These are phyloP conservation scores for Papiliotrema flavescens DNA, from an alignment of 1,284 basidiomycete species.

Conservation along the genomic window DNA sequence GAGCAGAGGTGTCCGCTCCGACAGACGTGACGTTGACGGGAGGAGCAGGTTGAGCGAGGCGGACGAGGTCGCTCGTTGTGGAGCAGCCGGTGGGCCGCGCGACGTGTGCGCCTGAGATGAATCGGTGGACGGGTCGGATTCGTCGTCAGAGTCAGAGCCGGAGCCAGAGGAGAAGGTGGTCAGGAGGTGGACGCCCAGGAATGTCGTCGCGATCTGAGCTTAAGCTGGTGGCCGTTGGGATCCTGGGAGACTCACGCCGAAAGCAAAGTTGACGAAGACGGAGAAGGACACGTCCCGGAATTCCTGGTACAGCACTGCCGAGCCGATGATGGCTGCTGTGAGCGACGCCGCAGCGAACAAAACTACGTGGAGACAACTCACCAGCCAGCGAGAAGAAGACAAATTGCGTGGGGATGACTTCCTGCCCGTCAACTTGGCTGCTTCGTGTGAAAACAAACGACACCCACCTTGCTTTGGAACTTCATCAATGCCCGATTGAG, in stretches of 20 bases:
- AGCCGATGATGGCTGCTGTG: slow-evolving; percentile 84
- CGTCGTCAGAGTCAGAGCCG: slow-evolving; percentile 4
- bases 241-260: slow-evolving; percentile 51
- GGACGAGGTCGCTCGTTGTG: not conserved
- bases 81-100: not conserved
- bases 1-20: slow-evolving; percentile 26
- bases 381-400: slow-evolving; percentile 61
- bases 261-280: slow-evolving; percentile 59
- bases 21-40: slow-evolving; percentile 13
- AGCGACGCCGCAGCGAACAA: slow-evolving; percentile 53
- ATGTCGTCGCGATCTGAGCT: slow-evolving; percentile 57
- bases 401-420: slow-evolving; percentile 91
- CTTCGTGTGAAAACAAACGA: not conserved
- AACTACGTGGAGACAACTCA: slow-evolving; percentile 9
- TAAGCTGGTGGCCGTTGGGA: slow-evolving; percentile 29
- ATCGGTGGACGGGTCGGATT: not conserved
- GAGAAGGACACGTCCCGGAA: slow-evolving; percentile 77
- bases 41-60: slow-evolving; percentile 19
- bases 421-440: slow-evolving; percentile 51
- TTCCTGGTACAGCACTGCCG: slow-evolving; percentile 89
- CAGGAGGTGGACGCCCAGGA: slow-evolving; percentile 63
- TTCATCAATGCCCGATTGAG: slow-evolving; percentile 85
- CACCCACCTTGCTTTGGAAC: slow-evolving; percentile 72
- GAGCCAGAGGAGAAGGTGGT: slow-evolving; percentile 29
- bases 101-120: not conserved